Conservation (phyloP, 2,329 filamentous ascomycete species). For the Dryadomyces quercivorus region DNA sequence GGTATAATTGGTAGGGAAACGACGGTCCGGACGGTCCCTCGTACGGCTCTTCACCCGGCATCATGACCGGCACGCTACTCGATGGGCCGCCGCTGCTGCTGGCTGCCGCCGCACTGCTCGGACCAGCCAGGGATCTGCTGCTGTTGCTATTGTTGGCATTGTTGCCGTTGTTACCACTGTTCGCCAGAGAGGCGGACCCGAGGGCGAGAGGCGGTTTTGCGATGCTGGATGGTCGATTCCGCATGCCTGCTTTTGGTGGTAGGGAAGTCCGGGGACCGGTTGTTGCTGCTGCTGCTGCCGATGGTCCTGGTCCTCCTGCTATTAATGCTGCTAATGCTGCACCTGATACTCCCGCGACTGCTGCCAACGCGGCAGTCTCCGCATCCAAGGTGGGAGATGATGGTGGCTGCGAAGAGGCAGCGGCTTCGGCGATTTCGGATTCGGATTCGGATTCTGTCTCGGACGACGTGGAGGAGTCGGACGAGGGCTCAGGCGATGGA, state of each 20-base stretch:
- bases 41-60: slow-evolving; percentile 48
- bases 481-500: too few relatives aligned
- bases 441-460: neutral
- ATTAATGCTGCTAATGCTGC: too few relatives aligned
- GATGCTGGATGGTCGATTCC: slow-evolving; percentile 33
- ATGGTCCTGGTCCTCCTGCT: neutral
- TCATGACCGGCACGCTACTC: slow-evolving; percentile 9
- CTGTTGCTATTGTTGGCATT: neutral
- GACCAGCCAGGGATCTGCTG: slow-evolving; percentile 16
- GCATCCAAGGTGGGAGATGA: too few relatives aligned
- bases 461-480: too few relatives aligned
- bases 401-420: too few relatives aligned
- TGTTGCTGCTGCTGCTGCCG: neutral
- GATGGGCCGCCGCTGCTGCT: slow-evolving; percentile 14
- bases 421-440: too few relatives aligned
- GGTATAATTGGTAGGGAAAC: slow-evolving; percentile 76
- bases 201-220: slow-evolving; percentile 33
- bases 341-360: too few relatives aligned
- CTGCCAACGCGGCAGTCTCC: too few relatives aligned
- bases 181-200: neutral
- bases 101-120: neutral
- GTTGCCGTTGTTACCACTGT: neutral
- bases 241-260: neutral
- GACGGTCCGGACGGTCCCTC: slow-evolving; percentile 61
- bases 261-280: neutral